Base-by-base conservation (phyloP, 345 rosid species). In the Nephelium lappaceum region DNA sequence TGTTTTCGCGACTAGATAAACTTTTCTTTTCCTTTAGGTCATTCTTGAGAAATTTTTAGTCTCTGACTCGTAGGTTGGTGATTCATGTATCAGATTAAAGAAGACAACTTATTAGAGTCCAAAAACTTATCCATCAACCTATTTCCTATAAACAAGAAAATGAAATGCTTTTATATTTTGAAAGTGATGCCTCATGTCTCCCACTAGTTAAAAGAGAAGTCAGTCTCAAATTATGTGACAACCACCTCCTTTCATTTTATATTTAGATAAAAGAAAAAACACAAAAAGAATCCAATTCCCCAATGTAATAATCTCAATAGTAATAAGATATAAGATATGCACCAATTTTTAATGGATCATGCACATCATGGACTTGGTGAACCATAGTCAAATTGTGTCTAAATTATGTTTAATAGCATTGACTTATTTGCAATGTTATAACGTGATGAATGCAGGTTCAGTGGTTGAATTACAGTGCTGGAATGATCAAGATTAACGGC, bases 401-500 rank as follows among this genome's bases (percentile, higher is more conserved):
- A 53, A 53, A 4, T 53, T 15, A 15, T 5, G 16, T 53, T 0
- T 14, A 53, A 53, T 15, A 15, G 18, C 18, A 53, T 0, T 53
- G 58, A 53, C 18, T 4, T 53, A 53, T 16, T 8, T 16, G n/a
- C 3, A 15, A 53, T 53, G 58, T 53, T 16, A 15, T 53, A n/a
- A 15, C n/a, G 5, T 49, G 55, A 53, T 53, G 58, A 15, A 63
- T 76, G 83, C 89, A 90, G 94, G 36, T 92, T 18, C 75, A 83
- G 67, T 92, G 94, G 91, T 81, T 78, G 58, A 70, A 82, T 8
- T 2, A 76, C 71, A 61, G 60, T 1, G 96, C 91, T 1, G 88
- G 88, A 21, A 88, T 85, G 60, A 81, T 93, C 27, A 36, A 57
- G 76, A 77, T 91, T 4, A 88, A 89, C 80, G 87, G 86, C 25